Evolutionary conservation across 768 basidiomycete genomes (phyloP), one percentile per base, ranked within the genome.

Genomic region (Nidularia sp.): DNA sequence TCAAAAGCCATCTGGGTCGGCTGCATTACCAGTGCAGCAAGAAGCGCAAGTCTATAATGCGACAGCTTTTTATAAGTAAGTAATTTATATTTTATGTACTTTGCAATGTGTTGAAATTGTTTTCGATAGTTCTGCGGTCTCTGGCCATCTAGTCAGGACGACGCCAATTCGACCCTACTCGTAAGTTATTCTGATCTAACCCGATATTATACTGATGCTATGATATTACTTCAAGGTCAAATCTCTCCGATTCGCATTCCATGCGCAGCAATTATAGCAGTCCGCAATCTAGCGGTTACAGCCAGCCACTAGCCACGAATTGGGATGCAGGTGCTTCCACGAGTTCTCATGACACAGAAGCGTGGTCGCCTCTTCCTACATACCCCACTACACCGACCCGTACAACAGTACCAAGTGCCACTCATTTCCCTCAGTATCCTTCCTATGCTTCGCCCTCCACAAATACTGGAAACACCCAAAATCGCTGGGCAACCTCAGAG

Each of bases 51-150:
- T 41, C 5, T 29, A 36, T 34, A 41, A 29, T 51, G 62, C 63
- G 46, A 51, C 53, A 25, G 59, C 58, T 31, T 69, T 87, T 32
- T 88, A 88, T 70, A 83, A 79, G 86, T 81, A 57, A 47, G 76
- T 56, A 32, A 34, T 42, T 8, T 12, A 48, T 55, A 44, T 45
- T 32, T 33, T 48, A 34, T 46, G 33, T 39, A 47, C 50, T 7
- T 43, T 51, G 35, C 50, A 52, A 34, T 18, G 18, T 1, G 18
- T 18, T 18, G 18, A 18, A 18, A 18, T 22, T 47, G 22, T 50
- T 33, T 57, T 39, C 44, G 8, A 45, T 12, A 83, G 83, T 58
- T 74, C 79, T 48, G 74, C 82, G 34, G 78, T 85, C 18, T 79
- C 82, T 49, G 71, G 79, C 2, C 73, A 80, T 47, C 51, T 80